A percentile compares a stretch with the other conserved stretches of the same genome.
Evolutionary conservation across 2,329 filamentous ascomycete species (phyloP).

Genomic region (Incumbomyces delicatus): DNA sequence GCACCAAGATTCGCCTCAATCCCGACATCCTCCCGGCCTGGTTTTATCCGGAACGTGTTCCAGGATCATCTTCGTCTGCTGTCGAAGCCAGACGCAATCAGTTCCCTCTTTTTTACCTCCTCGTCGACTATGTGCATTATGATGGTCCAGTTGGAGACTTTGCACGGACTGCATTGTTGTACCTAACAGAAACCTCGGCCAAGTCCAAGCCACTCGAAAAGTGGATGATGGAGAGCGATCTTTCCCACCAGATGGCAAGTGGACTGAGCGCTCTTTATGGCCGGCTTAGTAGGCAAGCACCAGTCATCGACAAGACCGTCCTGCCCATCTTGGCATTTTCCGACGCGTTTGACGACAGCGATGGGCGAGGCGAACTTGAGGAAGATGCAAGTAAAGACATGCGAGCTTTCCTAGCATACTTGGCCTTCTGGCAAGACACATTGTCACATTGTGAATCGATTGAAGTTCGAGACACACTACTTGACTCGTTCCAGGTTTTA

Average conservation of each 20-base stretch:
- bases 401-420: slow-evolving; percentile 85
- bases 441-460: slow-evolving; percentile 87
- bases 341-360: slow-evolving; percentile 68
- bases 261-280: slow-evolving; percentile 73
- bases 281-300: slow-evolving; percentile 61
- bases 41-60: slow-evolving; percentile 59
- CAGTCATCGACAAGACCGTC: slow-evolving; percentile 59
- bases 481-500: slow-evolving; percentile 95
- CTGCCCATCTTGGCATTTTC: slow-evolving; percentile 81
- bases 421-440: slow-evolving; percentile 97
- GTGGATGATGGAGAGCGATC: slow-evolving; percentile 94
- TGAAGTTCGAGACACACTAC: slow-evolving; percentile 82
- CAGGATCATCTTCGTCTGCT: slow-evolving; percentile 40
- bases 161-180: slow-evolving; percentile 82
- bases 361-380: slow-evolving; percentile 65
- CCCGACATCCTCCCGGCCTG: slow-evolving; percentile 80
- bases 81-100: slow-evolving; percentile 81
- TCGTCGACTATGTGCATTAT: slow-evolving; percentile 94
- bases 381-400: slow-evolving; percentile 74
- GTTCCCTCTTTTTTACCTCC: slow-evolving; percentile 88
- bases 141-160: slow-evolving; percentile 94
- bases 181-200: slow-evolving; percentile 89
- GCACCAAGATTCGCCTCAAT: slow-evolving; percentile 87
- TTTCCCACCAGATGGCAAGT: slow-evolving; percentile 94
- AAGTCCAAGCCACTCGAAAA: slow-evolving; percentile 74